Conservation (phyloP, 176 grass and related monocot species). For the Cenchrus americanus region DNA sequence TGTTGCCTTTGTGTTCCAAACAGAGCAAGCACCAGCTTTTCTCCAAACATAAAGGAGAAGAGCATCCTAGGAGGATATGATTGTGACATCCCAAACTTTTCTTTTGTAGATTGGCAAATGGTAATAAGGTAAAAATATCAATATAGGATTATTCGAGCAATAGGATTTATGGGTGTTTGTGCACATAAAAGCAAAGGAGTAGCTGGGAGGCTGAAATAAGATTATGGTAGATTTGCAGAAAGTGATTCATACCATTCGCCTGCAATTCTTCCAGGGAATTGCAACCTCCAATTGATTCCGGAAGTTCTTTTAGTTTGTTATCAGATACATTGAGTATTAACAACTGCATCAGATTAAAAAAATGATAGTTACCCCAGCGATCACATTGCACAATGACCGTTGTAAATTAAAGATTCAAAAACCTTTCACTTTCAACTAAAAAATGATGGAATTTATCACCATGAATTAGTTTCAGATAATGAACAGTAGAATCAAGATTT, state of each 20-base stretch:
- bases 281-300: conserved; percentile 88
- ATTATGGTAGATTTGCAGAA: conserved; percentile 22
- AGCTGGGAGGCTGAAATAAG: neutral
- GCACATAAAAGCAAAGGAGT: neutral
- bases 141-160: neutral
- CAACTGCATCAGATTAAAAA: conserved; percentile 64
- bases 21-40: conserved; percentile 19
- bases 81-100: conserved; percentile 21
- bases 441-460: conserved; percentile 10
- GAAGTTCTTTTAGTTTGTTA: conserved; percentile 86
- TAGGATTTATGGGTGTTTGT: neutral
- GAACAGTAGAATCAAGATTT: conserved; percentile 10
- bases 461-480: conserved; percentile 14
- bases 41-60: neutral
- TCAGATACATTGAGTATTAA: conserved; percentile 81
- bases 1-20: neutral
- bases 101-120: neutral
- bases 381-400: conserved; percentile 3
- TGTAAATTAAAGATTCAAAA: conserved; percentile 2
- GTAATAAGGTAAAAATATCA: conserved; percentile 27
- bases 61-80: conserved; percentile 20
- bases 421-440: conserved; percentile 4
- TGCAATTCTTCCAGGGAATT: conserved; percentile 91
- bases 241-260: conserved; percentile 65
- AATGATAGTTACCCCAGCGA: neutral